A percentile compares a stretch with the other conserved stretches of the same genome.
Conservation (phyloP, 1,139 yeast species). For the Groenewaldozyma auringiensis region DNA sequence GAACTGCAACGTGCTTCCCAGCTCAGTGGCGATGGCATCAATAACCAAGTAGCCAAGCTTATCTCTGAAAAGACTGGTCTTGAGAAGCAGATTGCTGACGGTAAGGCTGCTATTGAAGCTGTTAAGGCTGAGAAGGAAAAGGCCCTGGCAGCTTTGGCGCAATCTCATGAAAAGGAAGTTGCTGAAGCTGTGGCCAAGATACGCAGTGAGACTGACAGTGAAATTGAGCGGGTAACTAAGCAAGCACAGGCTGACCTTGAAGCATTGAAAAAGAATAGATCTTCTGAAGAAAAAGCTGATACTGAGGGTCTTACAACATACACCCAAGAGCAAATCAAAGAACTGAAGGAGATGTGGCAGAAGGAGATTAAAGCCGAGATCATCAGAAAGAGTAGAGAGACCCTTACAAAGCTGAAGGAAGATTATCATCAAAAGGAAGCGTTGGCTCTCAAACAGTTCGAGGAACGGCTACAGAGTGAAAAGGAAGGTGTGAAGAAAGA, state of each 20-base stretch:
- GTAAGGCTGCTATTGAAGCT: constrained; percentile 5
- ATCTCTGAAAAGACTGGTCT: constrained; percentile 7
- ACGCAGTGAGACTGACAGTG: neutral
- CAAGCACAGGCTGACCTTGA: constrained; percentile 3
- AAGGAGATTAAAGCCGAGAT: neutral
- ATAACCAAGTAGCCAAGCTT: constrained; percentile 5
- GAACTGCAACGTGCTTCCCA: constrained; percentile 15
- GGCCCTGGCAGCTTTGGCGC: constrained; percentile 8
- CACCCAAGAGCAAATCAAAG: constrained; percentile 2
- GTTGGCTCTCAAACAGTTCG: constrained; percentile 8
- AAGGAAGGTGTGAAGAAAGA: constrained; percentile 20
- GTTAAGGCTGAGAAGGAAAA: constrained; percentile 7
- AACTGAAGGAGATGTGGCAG: constrained; percentile 2
- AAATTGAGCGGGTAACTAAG: neutral
- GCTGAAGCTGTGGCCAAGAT: constrained; percentile 3
- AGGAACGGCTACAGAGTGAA: constrained; percentile 12
- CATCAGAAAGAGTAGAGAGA: neutral
- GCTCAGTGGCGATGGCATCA: constrained; percentile 6
- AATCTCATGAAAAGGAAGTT: constrained; percentile 9
- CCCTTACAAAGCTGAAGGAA: neutral
- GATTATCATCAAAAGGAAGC: neutral
- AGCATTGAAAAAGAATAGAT: constrained; percentile 5
- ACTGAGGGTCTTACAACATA: constrained; percentile 1
- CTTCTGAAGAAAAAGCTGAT: constrained; percentile 5
- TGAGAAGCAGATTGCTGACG: constrained; percentile 5